Evolutionary conservation across 106 monocot genomes (phyloP), one percentile per base, ranked within the genome.

Genomic region (Phalaenopsis aphrodite): DNA sequence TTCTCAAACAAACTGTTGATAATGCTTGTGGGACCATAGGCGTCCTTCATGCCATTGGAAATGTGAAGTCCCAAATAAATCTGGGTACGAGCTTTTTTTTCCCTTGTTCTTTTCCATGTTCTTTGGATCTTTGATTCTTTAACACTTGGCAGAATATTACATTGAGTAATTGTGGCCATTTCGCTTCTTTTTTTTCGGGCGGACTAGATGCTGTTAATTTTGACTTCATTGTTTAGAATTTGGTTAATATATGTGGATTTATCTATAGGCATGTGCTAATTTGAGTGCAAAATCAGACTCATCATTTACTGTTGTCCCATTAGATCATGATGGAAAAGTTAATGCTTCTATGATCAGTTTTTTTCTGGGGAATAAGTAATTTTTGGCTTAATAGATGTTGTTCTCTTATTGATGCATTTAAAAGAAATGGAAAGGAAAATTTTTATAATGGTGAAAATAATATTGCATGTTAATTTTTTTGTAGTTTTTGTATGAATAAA

Each of bases 21-120:
- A 93, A 93, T 90, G 89, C 92, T 79, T 93, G 92, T 85, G 92
- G 92, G 76, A 93, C 92, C 36, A 88, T 93, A 75, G 92, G 86
- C 14, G 41, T 93, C 79, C 86, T 93, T 86, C 92, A 93, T 88
- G 90, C 92, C 68, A 66, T 90, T 61, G 90, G 92, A 79, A 93
- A 93, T 88, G 78, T 82, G 42, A 87, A 75, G 41, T 90, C 90
- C 74, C 67, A 86, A 52, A 86, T 93, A 38, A 85, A 84, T 45
- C 78, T 90, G 64, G 72, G 92, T 93, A 88, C 75, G 84, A 79
- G 15, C 6, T 12, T 72, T 45, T 42, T 43, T 61, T 30, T 30
- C 30, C 6, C 56, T 49, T 12, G 23, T 8, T 72, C 19, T 8
- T 80, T 48, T 46, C 71, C 71, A 71, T 8, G 67, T 67, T 41